phyloP scores from a whole-genome alignment of 2,329 filamentous ascomycete species.

The Ascochyta rabiei region DNA sequence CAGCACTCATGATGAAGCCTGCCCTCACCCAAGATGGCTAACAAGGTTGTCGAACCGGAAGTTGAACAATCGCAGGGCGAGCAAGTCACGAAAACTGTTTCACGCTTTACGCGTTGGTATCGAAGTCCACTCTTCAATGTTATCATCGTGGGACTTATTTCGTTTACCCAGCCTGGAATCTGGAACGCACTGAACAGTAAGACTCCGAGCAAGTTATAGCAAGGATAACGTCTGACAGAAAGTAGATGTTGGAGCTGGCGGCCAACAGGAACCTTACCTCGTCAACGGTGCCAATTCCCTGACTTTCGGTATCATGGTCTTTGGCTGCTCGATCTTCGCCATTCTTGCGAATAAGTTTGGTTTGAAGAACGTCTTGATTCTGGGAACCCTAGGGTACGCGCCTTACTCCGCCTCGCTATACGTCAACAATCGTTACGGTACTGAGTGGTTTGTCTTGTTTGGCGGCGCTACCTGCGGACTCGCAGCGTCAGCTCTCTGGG shows the following conservation, averaged over 20 bases:
- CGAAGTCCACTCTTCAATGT: constrained; percentile 57
- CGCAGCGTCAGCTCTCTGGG: constrained; percentile 50
- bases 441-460: constrained; percentile 44
- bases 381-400: constrained; percentile 41
- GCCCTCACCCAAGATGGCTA: constrained; percentile 8
- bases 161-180: constrained; percentile 56
- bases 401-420: constrained; percentile 38
- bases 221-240: neutral
- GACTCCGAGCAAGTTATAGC: constrained; percentile 7
- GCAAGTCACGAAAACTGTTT: constrained; percentile 18
- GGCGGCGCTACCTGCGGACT: constrained; percentile 44
- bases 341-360: constrained; percentile 42
- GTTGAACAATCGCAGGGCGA: constrained; percentile 8
- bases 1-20: too few species aligned
- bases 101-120: constrained; percentile 41
- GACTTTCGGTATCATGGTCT: constrained; percentile 55
- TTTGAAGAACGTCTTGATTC: constrained; percentile 42
- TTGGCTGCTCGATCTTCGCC: constrained; percentile 33
- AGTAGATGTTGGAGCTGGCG: constrained; percentile 35
- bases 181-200: constrained; percentile 56
- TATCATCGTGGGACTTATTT: constrained; percentile 53
- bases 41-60: constrained; percentile 25
- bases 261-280: constrained; percentile 44
- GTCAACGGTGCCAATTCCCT: constrained; percentile 53
- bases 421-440: constrained; percentile 41